phyloP scores from a whole-genome alignment of 2,329 filamentous ascomycete genomes.

The Blumeria hordei region DNA sequence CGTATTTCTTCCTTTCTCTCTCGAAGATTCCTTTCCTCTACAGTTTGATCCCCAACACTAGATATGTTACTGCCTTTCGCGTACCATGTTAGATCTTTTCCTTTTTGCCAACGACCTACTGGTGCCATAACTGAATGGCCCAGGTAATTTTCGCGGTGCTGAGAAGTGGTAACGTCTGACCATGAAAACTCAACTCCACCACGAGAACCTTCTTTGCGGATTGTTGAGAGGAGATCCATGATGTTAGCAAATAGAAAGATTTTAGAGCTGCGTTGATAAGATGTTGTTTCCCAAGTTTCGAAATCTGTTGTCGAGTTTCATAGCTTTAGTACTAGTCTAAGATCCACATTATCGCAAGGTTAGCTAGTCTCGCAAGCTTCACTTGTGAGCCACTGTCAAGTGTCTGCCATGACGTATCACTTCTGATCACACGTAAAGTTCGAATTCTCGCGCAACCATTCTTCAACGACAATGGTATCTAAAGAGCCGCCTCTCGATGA shows the following conservation, averaged over 20 bases:
- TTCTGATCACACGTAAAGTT: no score
- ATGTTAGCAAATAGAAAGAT: neutral
- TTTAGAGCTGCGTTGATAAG: neutral
- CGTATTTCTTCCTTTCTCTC: constrained; percentile 55
- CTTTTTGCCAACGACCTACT: constrained; percentile 50
- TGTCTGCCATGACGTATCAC: no score
- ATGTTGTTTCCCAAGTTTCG: neutral
- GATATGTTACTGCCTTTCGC: constrained; percentile 29
- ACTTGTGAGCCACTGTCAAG: no score
- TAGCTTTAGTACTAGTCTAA: no score
- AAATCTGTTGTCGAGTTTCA: no score
- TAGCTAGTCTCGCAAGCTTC: no score
- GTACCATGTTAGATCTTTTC: constrained; percentile 37
- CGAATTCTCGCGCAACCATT: no score
- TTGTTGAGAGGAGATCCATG: constrained; percentile 85
- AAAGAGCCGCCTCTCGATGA: constrained; percentile 35
- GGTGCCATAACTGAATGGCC: constrained; percentile 53
- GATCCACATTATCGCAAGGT: no score
- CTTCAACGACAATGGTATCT: constrained; percentile 18
- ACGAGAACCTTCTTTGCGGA: constrained; percentile 75
- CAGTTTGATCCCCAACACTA: constrained; percentile 26
- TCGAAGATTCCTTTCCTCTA: constrained; percentile 31
- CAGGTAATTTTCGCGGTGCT: constrained; percentile 68
- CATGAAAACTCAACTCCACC: constrained; percentile 92
- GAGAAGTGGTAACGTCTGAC: constrained; percentile 78